Base-by-base conservation (phyloP, 2,329 filamentous ascomycete species). In the Elsinoe ampelina region DNA sequence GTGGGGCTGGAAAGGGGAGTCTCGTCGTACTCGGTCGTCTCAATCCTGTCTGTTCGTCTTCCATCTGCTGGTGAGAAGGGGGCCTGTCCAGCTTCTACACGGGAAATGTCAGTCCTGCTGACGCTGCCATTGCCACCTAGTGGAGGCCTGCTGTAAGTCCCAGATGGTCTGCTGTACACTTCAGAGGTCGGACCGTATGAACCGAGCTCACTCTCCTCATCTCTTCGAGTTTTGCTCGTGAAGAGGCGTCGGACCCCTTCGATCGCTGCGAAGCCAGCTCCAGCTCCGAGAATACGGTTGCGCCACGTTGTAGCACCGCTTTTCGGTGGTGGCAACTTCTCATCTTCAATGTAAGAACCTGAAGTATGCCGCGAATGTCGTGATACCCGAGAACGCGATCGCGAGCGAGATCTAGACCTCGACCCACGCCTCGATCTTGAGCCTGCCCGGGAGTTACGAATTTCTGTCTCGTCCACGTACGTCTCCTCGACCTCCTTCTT, bases 161-260 rank as follows among this genome's bases (percentile, higher is more conserved):
- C 48, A 19, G 48, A 52, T 17, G 66, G 64, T 42, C 62, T 54
- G 47, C 68, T 69, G 7, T 30, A 30, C 26, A 30, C 26, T 30
- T 30, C 26, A 30, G 26, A 30, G 26, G 26, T 30, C 26, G 26
- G 26, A 5, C 26, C 26, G 63, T 82, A 82, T 45, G 75, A 76
- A 12, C 72, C 75, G 10, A 77, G 74, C 54, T 78, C 76, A 32
- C 76, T 75, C 57, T 77, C 75, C 36, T 77, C 74, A 60, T 82
- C 77, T 42, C 70, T 58, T 68, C 72, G 65, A 22, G 76, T 75
- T 43, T 80, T 79, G 15, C 73, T 70, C 55, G 78, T 76, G 43
- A 89, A 11, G 81, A 83, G 61, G 80, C 86, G 69, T 66, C 71
- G 66, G 1, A 66, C 60, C 8, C 67, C 62, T 63, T 68, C 58